Percentiles rank a stretch among this genome's conserved stretches.
Evolutionary conservation across 805 yeast species (phyloP).

Genomic region (Kregervanrija pseudodelftensis): DNA sequence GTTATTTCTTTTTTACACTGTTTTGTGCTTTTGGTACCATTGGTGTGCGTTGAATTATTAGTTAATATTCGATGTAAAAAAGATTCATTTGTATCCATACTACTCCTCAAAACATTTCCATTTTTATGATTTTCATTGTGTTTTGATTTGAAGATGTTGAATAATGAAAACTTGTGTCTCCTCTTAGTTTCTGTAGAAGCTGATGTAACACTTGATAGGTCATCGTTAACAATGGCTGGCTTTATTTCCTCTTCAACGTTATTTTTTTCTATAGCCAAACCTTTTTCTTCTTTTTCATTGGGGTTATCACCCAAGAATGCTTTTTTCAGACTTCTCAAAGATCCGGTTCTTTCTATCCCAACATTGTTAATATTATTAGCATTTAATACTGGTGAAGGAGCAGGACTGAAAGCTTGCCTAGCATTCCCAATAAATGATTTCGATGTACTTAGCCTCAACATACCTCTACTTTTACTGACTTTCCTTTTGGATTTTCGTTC

Average conservation of each 20-base stretch:
- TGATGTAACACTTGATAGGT: not conserved
- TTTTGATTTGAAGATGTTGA: conserved; percentile 4
- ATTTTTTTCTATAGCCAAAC: not conserved
- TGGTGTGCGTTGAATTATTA: not conserved
- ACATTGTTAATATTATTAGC: not conserved
- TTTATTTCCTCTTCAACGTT: not conserved
- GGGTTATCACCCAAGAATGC: not conserved
- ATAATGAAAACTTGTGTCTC: conserved; percentile 5
- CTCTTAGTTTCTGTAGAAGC: not conserved
- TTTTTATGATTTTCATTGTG: not conserved
- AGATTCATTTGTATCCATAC: not conserved
- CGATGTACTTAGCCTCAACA: conserved; percentile 21
- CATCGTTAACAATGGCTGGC: not conserved
- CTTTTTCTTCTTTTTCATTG: too few relatives aligned
- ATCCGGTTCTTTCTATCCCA: conserved; percentile 1
- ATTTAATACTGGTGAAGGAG: conserved; percentile 1
- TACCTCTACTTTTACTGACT: conserved; percentile 22
- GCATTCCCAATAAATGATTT: conserved; percentile 18
- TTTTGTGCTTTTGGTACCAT: not conserved
- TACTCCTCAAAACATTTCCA: not conserved
- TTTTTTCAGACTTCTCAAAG: conserved; percentile 7
- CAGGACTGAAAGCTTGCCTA: conserved; percentile 14
- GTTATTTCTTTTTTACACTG: not conserved
- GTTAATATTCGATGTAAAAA: not conserved
- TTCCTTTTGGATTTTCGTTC: conserved; percentile 24